These are phyloP conservation scores for Osmanthus fragrans DNA, from an alignment of 257 asterid species.

Conservation along the genomic window DNA sequence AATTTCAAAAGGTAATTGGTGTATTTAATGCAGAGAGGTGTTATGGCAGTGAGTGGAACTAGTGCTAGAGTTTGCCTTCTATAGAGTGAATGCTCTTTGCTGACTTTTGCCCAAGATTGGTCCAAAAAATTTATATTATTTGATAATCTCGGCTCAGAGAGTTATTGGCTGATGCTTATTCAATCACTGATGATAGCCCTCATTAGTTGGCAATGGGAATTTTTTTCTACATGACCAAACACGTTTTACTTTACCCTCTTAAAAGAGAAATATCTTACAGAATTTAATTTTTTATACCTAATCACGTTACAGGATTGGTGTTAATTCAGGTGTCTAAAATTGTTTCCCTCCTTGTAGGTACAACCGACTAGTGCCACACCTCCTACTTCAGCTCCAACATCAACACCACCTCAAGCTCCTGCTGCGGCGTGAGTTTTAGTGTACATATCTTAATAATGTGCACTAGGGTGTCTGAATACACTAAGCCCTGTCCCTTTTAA, in stretches of 20 bases:
- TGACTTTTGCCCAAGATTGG: neutral
- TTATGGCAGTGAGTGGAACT: neutral
- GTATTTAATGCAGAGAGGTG: neutral
- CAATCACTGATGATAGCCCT: neutral
- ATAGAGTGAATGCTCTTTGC: neutral
- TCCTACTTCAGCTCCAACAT: conserved; percentile 38
- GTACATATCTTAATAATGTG: conserved; percentile 15
- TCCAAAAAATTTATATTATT: neutral
- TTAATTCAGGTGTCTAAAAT: conserved; percentile 21
- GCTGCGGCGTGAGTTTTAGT: conserved; percentile 40
- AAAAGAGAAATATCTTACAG: neutral
- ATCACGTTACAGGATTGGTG: conserved; percentile 7
- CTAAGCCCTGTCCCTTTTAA: neutral
- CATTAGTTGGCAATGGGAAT: neutral
- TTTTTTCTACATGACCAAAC: neutral
- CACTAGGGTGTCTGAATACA: neutral
- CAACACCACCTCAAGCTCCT: conserved; percentile 39
- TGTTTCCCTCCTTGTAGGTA: conserved; percentile 39
- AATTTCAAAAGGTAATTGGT: neutral
- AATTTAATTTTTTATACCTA: neutral
- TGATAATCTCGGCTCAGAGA: neutral
- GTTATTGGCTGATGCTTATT: neutral
- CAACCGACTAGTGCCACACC: conserved; percentile 47
- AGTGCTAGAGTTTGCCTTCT: conserved; percentile 4
- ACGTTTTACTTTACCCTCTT: neutral